phyloP scores from a whole-genome alignment of 2,329 filamentous ascomycete genomes.

The Aspergillus aculeatus region DNA sequence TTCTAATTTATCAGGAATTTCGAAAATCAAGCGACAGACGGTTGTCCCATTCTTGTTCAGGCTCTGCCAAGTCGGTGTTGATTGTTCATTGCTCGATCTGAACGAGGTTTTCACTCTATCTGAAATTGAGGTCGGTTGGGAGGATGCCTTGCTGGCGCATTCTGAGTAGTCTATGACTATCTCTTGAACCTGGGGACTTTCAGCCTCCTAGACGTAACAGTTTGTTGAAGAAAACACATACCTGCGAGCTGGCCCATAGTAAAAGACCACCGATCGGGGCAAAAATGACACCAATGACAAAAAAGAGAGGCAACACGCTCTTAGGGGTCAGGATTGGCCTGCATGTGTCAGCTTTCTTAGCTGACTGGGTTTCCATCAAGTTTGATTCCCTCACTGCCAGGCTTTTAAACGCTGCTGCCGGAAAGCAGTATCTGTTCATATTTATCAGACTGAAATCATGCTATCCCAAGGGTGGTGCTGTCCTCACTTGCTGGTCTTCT shows the following conservation, averaged over 20 bases:
- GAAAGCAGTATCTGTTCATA: conserved; percentile 79
- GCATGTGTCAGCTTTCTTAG: conserved; percentile 18
- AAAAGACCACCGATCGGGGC: conserved; percentile 86
- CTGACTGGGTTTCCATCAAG: not conserved
- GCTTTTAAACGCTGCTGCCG: conserved; percentile 95
- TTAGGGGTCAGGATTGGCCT: conserved; percentile 94
- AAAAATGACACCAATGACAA: conserved; percentile 85
- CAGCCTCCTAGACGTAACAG: not conserved
- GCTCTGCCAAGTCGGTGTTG: conserved; percentile 33
- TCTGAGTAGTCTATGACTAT: conserved; percentile 85
- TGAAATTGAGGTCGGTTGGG: conserved; percentile 51
- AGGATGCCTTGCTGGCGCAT: conserved; percentile 59
- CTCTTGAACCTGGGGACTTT: conserved; percentile 72
- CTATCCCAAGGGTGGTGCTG: not conserved
- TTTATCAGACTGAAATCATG: conserved; percentile 5
- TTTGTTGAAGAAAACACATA: conserved; percentile 41
- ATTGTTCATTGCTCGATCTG: conserved; percentile 53
- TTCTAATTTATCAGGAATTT: conserved; percentile 73
- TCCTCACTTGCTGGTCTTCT: conserved; percentile 80
- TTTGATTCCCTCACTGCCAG: conserved; percentile 76
- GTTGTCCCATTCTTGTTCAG: conserved; percentile 39
- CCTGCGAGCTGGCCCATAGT: conserved; percentile 79
- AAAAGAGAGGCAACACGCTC: conserved; percentile 88
- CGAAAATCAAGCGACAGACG: conserved; percentile 73
- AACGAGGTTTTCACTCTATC: conserved; percentile 68